Percentiles rank a stretch among this genome's conserved stretches.
Conservation (phyloP, 2,329 filamentous ascomycete genomes). For the Fusarium praegraminearum region DNA sequence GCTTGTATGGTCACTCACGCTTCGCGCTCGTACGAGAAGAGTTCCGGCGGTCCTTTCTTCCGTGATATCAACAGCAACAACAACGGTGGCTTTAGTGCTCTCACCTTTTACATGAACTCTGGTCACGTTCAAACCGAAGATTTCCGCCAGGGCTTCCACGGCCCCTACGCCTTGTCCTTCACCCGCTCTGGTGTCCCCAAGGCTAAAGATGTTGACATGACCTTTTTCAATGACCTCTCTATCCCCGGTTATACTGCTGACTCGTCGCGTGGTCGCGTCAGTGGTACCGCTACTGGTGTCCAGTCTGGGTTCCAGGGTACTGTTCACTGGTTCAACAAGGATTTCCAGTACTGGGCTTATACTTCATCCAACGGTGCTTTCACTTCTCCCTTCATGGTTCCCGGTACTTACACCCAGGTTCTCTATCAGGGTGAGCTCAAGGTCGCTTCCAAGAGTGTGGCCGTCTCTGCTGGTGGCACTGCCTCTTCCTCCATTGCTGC, state of each 20-base stretch:
- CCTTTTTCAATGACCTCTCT: conserved; percentile 69
- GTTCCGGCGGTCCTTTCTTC: conserved; percentile 75
- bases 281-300: conserved; percentile 70
- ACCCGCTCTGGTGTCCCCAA: conserved; percentile 67
- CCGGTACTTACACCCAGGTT: conserved; percentile 76
- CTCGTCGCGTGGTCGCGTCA: conserved; percentile 68
- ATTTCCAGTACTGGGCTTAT: conserved; percentile 74
- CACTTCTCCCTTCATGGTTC: conserved; percentile 74
- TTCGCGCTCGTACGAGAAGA: conserved; percentile 65
- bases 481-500: conserved; percentile 65
- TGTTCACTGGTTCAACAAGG: conserved; percentile 73
- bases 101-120: conserved; percentile 78
- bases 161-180: conserved; percentile 73
- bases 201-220: conserved; percentile 61
- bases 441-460: conserved; percentile 63
- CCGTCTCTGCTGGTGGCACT: conserved; percentile 62
- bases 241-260: conserved; percentile 69
- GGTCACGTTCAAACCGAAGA: conserved; percentile 72
- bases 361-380: conserved; percentile 67
- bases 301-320: conserved; percentile 64
- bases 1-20: conserved; percentile 69
- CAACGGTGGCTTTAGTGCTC: conserved; percentile 65
- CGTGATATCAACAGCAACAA: conserved; percentile 76
- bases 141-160: conserved; percentile 72
- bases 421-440: conserved; percentile 71